phyloP scores from a whole-genome alignment of 2,329 filamentous ascomycete species.

The Bimuria novae-zelandiae region DNA sequence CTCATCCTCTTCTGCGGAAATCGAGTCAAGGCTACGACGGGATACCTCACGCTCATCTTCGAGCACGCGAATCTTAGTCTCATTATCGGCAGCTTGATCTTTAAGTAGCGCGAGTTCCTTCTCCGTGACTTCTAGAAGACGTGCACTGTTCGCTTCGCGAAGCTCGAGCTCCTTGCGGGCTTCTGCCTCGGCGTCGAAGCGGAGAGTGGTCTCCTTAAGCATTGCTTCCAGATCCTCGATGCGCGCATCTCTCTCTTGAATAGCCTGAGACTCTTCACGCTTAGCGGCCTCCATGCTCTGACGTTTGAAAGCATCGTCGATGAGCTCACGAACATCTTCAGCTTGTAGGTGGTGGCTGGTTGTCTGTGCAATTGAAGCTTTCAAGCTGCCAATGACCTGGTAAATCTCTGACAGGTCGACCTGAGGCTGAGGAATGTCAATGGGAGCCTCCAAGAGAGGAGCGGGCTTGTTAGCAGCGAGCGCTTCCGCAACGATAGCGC shows the following conservation, averaged over 20 bases:
- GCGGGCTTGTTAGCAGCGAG: conserved; percentile 37
- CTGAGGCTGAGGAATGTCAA: conserved; percentile 42
- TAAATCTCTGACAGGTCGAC: conserved; percentile 51
- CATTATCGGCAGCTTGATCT: conserved; percentile 49
- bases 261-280: conserved; percentile 34
- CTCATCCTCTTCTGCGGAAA: conserved; percentile 47
- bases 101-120: conserved; percentile 54
- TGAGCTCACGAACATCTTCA: conserved; percentile 47
- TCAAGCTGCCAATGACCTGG: conserved; percentile 54
- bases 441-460: conserved; percentile 33
- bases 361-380: conserved; percentile 53
- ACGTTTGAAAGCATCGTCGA: conserved; percentile 44
- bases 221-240: conserved; percentile 43
- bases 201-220: conserved; percentile 40
- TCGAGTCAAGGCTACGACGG: conserved; percentile 45
- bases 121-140: conserved; percentile 54
- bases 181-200: conserved; percentile 48
- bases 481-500: conserved; percentile 41
- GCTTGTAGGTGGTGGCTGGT: conserved; percentile 51
- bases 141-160: conserved; percentile 50
- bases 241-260: conserved; percentile 39
- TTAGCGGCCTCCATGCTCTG: conserved; percentile 37
- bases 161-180: conserved; percentile 50
- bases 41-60: conserved; percentile 49
- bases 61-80: conserved; percentile 48